Evolutionary conservation across 164 flowering plant species (phyloP), one percentile per base, ranked within the genome.

Genomic region (Magnolia kwangsiensis): DNA sequence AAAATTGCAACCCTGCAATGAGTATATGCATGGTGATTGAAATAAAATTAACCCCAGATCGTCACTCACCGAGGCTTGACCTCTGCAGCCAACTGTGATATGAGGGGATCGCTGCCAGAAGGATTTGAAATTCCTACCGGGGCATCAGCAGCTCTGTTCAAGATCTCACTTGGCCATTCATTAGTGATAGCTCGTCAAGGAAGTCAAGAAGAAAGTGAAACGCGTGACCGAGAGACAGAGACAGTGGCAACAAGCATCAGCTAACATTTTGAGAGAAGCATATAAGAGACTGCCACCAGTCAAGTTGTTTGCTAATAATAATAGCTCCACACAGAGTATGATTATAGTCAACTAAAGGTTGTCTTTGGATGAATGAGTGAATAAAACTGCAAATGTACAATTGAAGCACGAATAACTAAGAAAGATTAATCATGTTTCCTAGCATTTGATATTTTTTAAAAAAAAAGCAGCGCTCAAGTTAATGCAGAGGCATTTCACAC

Each of bases 151-250:
- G 89, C 90, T 81, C 88, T 78, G 65, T 90, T 87, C 45, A 85
- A 85, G 71, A 94, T 85, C 71, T 90, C 94, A 77, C 82, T 88
- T 21, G 99, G 99, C 99, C 99, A 96, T 86, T 94, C 97, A 84
- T 96, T 96, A 86, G 99, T 96, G 59, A 75, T 73, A 63, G 75
- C 7, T 37, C 71, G 87, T 92, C 83, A 94, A 94, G 97, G 88
- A 85, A 80, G 11, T 73, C 79, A 89, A 77, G 20, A 50, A 50
- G 20, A n/a, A 71, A 19, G 21, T n/a, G 61, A 71, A 51, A 50
- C 14, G 6, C 59, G 66, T 24, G 8, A n/a, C 31, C 11, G 65
- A 45, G 37, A 51, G 58, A 51, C 19, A 11, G 50, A 49, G 37
- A 27, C n/a, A 37, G 21, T 49, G 37, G 20, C 16, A 66, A 67